Evolutionary conservation across 1,139 yeast genomes (phyloP).

Genomic region (Yamadazyma jaroonii): DNA sequence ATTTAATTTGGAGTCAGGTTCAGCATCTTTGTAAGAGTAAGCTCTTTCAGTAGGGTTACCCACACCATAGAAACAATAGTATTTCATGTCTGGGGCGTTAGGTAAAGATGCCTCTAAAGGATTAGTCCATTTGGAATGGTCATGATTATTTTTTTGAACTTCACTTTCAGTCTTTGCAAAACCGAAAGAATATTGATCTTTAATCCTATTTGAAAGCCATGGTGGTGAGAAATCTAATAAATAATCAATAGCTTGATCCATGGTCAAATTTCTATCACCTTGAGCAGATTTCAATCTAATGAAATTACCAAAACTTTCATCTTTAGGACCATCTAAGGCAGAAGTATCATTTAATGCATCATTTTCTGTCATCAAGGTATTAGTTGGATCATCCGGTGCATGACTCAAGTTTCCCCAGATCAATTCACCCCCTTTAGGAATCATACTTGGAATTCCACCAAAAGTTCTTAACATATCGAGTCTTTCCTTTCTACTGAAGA

Average conservation of each 20-base stretch:
- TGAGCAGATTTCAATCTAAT: slow-evolving; percentile 53
- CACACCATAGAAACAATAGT: slow-evolving; percentile 90
- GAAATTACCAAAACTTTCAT: slow-evolving; percentile 69
- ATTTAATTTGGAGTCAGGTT: slow-evolving; percentile 55
- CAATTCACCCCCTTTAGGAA: slow-evolving; percentile 89
- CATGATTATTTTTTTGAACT: slow-evolving; percentile 58
- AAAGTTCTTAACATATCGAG: slow-evolving; percentile 80
- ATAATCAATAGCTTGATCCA: slow-evolving; percentile 64
- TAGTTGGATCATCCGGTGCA: slow-evolving; percentile 62
- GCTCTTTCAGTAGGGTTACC: slow-evolving; percentile 96
- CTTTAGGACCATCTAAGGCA: slow-evolving; percentile 22
- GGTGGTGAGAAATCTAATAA: slow-evolving; percentile 63
- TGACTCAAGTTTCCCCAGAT: slow-evolving; percentile 74
- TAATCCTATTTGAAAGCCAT: slow-evolving; percentile 69
- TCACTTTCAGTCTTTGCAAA: slow-evolving; percentile 59
- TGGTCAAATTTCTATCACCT: slow-evolving; percentile 49
- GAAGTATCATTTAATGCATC: slow-evolving; percentile 18
- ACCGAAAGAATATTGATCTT: slow-evolving; percentile 77
- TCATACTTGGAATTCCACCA: slow-evolving; percentile 94
- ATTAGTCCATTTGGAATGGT: slow-evolving; percentile 82
- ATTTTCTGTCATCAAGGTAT: slow-evolving; percentile 24
- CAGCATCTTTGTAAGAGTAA: slow-evolving; percentile 68
- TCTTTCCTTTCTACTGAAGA: slow-evolving; percentile 85
- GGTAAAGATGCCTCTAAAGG: slow-evolving; percentile 92
- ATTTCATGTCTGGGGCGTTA: slow-evolving; percentile 86